These are phyloP conservation scores for Rhizopogon vulgaris DNA, from an alignment of 768 basidiomycete genomes.

Conservation along the genomic window DNA sequence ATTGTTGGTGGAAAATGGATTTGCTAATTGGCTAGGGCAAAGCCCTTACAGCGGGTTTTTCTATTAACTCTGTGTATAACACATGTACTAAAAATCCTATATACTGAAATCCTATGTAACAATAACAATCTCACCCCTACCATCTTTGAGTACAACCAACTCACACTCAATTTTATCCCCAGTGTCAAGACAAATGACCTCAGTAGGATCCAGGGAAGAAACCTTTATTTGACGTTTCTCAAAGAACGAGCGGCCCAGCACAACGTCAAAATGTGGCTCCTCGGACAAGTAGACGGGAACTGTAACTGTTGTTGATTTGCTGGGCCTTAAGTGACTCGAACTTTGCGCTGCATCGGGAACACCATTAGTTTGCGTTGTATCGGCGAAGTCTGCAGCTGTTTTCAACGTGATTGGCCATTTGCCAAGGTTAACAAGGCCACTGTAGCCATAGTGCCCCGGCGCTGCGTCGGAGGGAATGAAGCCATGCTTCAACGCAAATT, in stretches of 20 bases:
- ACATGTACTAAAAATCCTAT: background rate
- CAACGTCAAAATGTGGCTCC: constrained; percentile 93
- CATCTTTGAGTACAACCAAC: constrained; percentile 87
- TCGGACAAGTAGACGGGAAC: constrained; percentile 83
- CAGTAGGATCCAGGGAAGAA: constrained; percentile 79
- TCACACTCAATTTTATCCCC: constrained; percentile 91
- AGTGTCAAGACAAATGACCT: constrained; percentile 87
- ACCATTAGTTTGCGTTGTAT: background rate
- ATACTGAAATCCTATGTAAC: constrained; percentile 49
- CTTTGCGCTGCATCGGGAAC: background rate
- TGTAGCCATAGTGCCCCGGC: constrained; percentile 92
- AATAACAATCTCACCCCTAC: constrained; percentile 83
- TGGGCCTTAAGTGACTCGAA: background rate
- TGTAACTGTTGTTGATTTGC: constrained; percentile 35
- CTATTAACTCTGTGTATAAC: background rate
- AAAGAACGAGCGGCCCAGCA: constrained; percentile 83
- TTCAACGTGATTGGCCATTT: constrained; percentile 76
- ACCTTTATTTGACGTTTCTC: constrained; percentile 79
- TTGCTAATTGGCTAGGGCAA: background rate
- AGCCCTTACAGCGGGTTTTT: background rate
- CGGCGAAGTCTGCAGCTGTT: constrained; percentile 20
- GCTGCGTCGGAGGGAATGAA: constrained; percentile 85
- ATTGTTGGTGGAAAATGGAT: background rate
- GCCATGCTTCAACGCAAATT: constrained; percentile 82
- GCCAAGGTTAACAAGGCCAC: constrained; percentile 81